phyloP scores from a whole-genome alignment of 1,139 yeast species.

The Magnusiomyces paraingens region DNA sequence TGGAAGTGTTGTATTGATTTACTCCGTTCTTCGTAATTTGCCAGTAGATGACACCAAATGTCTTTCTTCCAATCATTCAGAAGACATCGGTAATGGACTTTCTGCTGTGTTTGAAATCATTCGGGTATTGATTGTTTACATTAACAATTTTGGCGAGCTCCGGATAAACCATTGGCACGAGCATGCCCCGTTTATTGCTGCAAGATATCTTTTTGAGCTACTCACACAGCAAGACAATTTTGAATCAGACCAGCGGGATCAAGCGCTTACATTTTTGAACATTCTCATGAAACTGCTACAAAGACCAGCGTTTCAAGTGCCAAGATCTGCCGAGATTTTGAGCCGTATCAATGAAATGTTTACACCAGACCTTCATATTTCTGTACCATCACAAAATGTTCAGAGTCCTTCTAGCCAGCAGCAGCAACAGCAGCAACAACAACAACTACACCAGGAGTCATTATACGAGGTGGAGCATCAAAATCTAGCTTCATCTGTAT shows the following conservation, averaged over 20 bases:
- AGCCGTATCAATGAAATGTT: neutral
- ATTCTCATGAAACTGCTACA: neutral
- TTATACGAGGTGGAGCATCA: neutral
- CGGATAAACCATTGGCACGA: constrained; percentile 13
- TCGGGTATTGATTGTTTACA: constrained; percentile 4
- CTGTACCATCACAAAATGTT: neutral
- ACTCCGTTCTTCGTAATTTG: constrained; percentile 2
- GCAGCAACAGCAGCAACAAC: neutral
- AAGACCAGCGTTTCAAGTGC: constrained; percentile 1
- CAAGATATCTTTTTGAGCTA: constrained; percentile 5
- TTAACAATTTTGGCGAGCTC: constrained; percentile 9
- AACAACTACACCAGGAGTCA: neutral
- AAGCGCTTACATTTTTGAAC: neutral
- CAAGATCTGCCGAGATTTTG: neutral
- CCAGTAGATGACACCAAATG: neutral
- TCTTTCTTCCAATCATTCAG: neutral
- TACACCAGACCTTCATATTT: neutral
- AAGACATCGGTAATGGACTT: neutral
- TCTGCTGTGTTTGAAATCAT: constrained; percentile 6
- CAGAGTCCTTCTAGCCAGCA: neutral
- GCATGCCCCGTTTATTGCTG: constrained; percentile 9
- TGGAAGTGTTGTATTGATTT: constrained; percentile 1
- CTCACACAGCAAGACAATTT: constrained; percentile 3
- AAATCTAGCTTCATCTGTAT: neutral
- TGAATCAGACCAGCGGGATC: neutral